These are phyloP conservation scores for Trichocladium uniseriatum DNA, from an alignment of 495 filamentous ascomycete genomes.

Conservation along the genomic window DNA sequence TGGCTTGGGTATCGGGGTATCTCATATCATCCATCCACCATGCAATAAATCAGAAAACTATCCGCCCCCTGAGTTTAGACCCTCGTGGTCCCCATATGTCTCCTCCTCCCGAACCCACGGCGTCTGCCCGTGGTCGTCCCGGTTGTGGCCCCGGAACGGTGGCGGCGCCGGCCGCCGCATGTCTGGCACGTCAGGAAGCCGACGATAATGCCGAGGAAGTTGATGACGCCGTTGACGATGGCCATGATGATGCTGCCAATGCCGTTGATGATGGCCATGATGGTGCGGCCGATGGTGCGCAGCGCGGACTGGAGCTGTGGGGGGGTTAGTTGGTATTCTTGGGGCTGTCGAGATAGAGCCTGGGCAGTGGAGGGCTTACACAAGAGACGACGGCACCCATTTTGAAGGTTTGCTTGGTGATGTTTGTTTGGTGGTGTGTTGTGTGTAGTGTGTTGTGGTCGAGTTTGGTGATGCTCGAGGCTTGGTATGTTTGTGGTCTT, in stretches of 20 bases:
- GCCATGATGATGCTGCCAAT: constrained; percentile 73
- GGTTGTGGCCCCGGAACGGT: constrained; percentile 4
- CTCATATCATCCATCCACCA: neutral
- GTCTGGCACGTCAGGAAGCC: constrained; percentile 74
- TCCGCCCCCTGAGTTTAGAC: constrained; percentile 4
- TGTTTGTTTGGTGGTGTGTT: constrained; percentile 13
- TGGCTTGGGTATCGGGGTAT: constrained; percentile 5
- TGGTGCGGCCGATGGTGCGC: constrained; percentile 69
- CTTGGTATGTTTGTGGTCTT: neutral
- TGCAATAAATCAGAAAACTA: neutral
- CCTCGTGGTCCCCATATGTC: constrained; percentile 17
- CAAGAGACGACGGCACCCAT: constrained; percentile 97
- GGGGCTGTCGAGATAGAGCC: neutral
- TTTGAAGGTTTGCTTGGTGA: constrained; percentile 28
- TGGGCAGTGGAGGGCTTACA: constrained; percentile 49
- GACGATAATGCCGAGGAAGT: constrained; percentile 76
- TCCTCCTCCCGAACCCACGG: constrained; percentile 20
- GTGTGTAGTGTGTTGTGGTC: constrained; percentile 6
- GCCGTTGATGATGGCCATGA: constrained; percentile 75
- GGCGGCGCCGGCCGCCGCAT: constrained; percentile 26
- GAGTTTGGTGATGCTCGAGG: neutral
- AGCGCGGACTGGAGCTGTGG: constrained; percentile 66
- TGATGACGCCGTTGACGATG: constrained; percentile 61
- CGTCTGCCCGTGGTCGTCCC: constrained; percentile 8
- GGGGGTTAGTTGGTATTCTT: neutral